Evolutionary conservation across 2,329 filamentous ascomycete genomes (phyloP).

Genomic region (Trichoderma citrinoviride): DNA sequence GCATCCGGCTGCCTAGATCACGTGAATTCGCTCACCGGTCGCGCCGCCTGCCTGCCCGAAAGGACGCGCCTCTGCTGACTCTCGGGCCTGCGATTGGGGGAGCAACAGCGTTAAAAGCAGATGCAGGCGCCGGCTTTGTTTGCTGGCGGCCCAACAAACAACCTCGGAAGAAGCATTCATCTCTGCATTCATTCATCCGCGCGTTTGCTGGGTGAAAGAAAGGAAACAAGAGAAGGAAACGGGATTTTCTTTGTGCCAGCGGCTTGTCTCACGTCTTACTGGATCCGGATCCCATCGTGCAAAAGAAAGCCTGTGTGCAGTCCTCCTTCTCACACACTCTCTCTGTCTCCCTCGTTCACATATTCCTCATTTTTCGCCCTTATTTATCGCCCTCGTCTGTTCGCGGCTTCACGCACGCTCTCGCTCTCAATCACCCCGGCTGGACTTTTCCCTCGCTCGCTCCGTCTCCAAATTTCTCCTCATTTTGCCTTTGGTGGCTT

Average conservation of each 20-base stretch:
- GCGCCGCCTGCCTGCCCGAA: constrained; percentile 28
- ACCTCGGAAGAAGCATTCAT: no score
- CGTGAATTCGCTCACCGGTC: constrained; percentile 39
- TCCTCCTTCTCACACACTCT: background rate
- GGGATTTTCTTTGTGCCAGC: no score
- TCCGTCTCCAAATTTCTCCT: constrained; percentile 11
- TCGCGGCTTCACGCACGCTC: background rate
- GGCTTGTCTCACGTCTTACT: constrained; percentile 5
- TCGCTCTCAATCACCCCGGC: no score
- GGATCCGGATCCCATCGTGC: background rate
- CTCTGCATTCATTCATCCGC: background rate
- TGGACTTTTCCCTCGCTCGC: no score
- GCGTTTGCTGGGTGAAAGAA: background rate
- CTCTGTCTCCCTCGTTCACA: background rate
- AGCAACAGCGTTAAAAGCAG: no score
- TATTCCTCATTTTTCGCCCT: background rate
- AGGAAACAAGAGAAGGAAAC: no score
- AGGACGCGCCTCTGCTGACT: background rate
- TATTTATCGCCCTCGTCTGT: background rate
- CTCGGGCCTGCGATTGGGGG: background rate
- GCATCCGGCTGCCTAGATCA: constrained; percentile 38
- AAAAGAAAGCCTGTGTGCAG: background rate
- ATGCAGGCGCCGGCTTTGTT: background rate
- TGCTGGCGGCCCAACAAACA: constrained; percentile 10
- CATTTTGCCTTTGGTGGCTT: background rate